Conservation (phyloP, 192 early-diverging fungal genomes). For the Spinellus fusiger region DNA sequence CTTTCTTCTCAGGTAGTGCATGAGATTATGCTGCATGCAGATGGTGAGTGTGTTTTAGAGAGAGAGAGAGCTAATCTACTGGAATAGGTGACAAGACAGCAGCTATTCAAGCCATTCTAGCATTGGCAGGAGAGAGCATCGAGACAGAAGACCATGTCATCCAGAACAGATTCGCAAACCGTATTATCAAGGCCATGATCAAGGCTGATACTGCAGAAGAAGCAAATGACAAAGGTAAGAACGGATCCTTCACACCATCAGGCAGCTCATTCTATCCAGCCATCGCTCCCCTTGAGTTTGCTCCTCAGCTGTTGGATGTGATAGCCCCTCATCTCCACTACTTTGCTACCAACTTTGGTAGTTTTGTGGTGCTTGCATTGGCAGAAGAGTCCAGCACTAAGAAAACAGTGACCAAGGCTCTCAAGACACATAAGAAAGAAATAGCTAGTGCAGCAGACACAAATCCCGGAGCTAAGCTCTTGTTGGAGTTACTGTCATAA, state of each 20-base stretch:
- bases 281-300: conserved; percentile 29
- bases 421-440: conserved; percentile 53
- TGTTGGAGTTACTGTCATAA: conserved; percentile 10
- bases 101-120: conserved; percentile 37
- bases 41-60: conserved; percentile 18
- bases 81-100: conserved; percentile 31
- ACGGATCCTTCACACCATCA: not conserved
- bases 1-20: conserved; percentile 65
- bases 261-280: not conserved
- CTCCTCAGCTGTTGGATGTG: conserved; percentile 25
- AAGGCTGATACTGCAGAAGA: conserved; percentile 31
- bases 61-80: not conserved
- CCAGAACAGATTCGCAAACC: conserved; percentile 43
- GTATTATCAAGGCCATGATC: conserved; percentile 45
- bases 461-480: conserved; percentile 17
- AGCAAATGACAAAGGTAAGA: conserved; percentile 25
- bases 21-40: conserved; percentile 64
- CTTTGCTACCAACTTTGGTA: conserved; percentile 34
- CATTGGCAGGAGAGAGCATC: conserved; percentile 31
- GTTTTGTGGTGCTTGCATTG: conserved; percentile 32
- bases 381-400: conserved; percentile 28
- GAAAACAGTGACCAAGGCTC: conserved; percentile 30
- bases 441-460: conserved; percentile 35
- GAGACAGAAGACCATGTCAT: conserved; percentile 34
- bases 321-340: conserved; percentile 24